Base-by-base conservation (phyloP, 108 stramenopile genomes). In the Fragilariopsis cylindrus region DNA sequence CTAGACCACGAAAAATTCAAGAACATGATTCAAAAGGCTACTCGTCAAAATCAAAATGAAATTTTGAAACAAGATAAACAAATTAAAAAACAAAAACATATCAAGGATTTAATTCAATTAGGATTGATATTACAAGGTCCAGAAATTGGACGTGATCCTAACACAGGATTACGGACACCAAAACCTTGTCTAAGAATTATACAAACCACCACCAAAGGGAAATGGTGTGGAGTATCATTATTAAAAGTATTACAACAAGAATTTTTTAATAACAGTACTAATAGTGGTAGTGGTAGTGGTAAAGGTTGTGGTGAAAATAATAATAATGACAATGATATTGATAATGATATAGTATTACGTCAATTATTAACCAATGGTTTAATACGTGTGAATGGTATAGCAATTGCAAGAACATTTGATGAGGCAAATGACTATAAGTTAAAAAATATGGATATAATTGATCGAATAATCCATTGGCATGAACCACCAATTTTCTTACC, bases 381-480 rank as follows among this genome's bases (percentile, higher is more conserved):
- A 40, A 16, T 94, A 44, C 82, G 82, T 7, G 70, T 94, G 41
- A 92, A 94, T 63, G 87, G 71, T n/a, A 49, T 67, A 3, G 71
- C 81, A 3, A 57, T 85, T 4, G n/a, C 53, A 3, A 30, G 30
- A 30, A 66, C n/a, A 9, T 42, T 80, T 53, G 70, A 72, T 53
- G 69, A 74, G 18, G 72, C 71, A 0, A 78, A 73, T 30, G n/a
- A 54, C 9, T 57, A 39, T 16, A 71, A 79, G 75, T 83, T 90
- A n/a, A 87, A 76, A 69, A 92, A 88, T 46, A 86, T 84, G 81
- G 90, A 90, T 71, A 81, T 76, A 7, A 79, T 94, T 19, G 72
- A 76, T 64, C 83, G 91, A 0, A 79, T 89, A 9, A 62, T 80
- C n/a, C 88, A 92, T 63, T 92, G 91, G 91, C 91, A 94, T 66